Evolutionary conservation across 768 basidiomycete genomes (phyloP).

Genomic region (Polyporus arcularius): DNA sequence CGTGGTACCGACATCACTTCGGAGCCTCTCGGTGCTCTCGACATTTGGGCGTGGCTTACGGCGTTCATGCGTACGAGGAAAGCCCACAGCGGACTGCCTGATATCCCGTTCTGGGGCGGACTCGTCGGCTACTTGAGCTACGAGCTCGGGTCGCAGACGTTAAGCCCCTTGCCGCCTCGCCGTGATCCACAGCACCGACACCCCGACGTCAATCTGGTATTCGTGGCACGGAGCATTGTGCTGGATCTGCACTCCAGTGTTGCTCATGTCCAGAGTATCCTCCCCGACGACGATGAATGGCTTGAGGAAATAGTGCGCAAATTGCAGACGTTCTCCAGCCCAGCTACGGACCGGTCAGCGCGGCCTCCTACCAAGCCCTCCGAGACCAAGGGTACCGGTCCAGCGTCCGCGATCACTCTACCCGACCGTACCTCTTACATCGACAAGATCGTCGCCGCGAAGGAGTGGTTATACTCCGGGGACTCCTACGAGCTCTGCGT

Average conservation of each 20-base stretch:
- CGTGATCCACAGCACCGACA: slow-evolving; percentile 34
- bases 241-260: slow-evolving; percentile 54
- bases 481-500: slow-evolving; percentile 94
- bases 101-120: slow-evolving; percentile 84
- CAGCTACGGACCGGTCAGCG: slow-evolving; percentile 5
- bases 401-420: slow-evolving; percentile 40
- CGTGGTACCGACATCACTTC: slow-evolving; percentile 35
- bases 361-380: slow-evolving; percentile 18
- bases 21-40: slow-evolving; percentile 48
- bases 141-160: slow-evolving; percentile 66
- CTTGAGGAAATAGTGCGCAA: slow-evolving; percentile 42
- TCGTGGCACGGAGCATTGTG: slow-evolving; percentile 78
- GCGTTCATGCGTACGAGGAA: slow-evolving; percentile 61
- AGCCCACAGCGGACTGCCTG: slow-evolving; percentile 47
- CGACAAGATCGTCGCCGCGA: slow-evolving; percentile 64
- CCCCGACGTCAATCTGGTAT: slow-evolving; percentile 74
- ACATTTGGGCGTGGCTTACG: slow-evolving; percentile 76
- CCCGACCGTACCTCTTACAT: slow-evolving; percentile 67
- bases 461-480: slow-evolving; percentile 76
- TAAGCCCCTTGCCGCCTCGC: slow-evolving; percentile 45
- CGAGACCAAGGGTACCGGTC: slow-evolving; percentile 19
- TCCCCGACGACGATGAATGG: slow-evolving; percentile 63
- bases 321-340: slow-evolving; percentile 29
- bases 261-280: slow-evolving; percentile 66
- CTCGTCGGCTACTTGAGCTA: slow-evolving; percentile 78